Evolutionary conservation across 2,329 filamentous ascomycete genomes (phyloP), one percentile per base, ranked within the genome.

Genomic region (Pestalotiopsis sp.): DNA sequence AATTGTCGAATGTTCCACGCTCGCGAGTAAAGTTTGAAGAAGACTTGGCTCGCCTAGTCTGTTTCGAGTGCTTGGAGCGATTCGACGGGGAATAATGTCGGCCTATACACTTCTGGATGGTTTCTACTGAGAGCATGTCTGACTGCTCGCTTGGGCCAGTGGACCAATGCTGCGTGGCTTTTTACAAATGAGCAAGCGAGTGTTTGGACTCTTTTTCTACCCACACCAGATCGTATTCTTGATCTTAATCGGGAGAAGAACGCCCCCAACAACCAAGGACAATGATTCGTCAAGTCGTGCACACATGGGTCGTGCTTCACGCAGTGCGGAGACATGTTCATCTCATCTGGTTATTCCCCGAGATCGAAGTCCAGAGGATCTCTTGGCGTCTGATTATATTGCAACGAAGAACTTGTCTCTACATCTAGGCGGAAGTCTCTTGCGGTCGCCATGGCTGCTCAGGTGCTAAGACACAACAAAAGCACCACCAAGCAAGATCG

Each of bases 401-500:
- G 45, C 45, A 20, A 7, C 14, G 17, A 14, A 52, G 45, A 52
- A n/a, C 9, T 52, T n/a, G 7, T n/a, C 11, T 52, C 17, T n/a
- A 52, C 17, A n/a, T 52, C 45, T 52, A 52, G 17, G 45, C 9
- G 20, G 17, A 52, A n/a, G 45, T 9, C 17, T 20, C 9, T n/a
- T 14, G 9, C 20, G 45, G 45, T 52, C 14, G 17, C 9, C 45
- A n/a, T n/a, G 27, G 14, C 17, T 52, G 17, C 17, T n/a, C 45
- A 52, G 7, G 7, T 7, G 45, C 45, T 59, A 59, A 14, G 57
- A 59, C 13, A 89, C 86, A 2, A 83, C 80, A 76, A 94, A 94
- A 0, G 90, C 89, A 70, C 93, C 91, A 13, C 93, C 93, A 1
- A 96, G 85, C 40, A 95, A 82, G 66, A 97, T 91, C 0, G 93